A percentile compares a stretch with the other conserved stretches of the same genome.
phyloP scores from a whole-genome alignment of 345 rosid species.

The Turnera subulata region DNA sequence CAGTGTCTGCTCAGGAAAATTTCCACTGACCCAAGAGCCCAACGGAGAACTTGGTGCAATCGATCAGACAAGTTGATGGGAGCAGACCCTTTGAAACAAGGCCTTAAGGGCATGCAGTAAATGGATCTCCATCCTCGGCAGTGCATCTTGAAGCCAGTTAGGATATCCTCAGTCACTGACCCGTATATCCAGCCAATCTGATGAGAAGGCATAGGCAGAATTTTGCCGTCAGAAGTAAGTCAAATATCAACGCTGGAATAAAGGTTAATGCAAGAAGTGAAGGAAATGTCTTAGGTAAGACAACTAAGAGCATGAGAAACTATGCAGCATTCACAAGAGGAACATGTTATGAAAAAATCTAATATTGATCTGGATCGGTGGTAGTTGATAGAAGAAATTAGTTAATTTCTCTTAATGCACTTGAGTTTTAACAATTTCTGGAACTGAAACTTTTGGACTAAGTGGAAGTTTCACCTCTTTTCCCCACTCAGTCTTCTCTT shows the following conservation, averaged over 20 bases:
- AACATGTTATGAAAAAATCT: no score
- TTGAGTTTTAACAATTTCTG: no score
- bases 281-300: neutral
- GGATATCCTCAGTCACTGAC: slow-evolving; percentile 89
- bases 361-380: no score
- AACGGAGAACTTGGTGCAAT: slow-evolving; percentile 88
- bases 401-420: no score
- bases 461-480: slow-evolving; percentile 68
- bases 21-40: slow-evolving; percentile 98
- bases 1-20: slow-evolving; percentile 95
- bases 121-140: slow-evolving; percentile 99
- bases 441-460: no score
- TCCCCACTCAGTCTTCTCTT: slow-evolving; percentile 97
- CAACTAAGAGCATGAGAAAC: neutral
- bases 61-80: slow-evolving; percentile 97
- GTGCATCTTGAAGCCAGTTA: slow-evolving; percentile 97
- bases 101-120: slow-evolving; percentile 96
- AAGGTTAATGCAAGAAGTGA: neutral
- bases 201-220: slow-evolving; percentile 8
- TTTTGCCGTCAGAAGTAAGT: neutral
- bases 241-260: neutral
- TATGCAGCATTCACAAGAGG: no score
- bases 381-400: no score
- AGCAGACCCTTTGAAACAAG: slow-evolving; percentile 97
- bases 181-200: slow-evolving; percentile 99